A percentile compares a stretch with the other conserved stretches of the same genome.
phyloP scores from a whole-genome alignment of 31 red algal genomes.

The Bonnemaisonia californica region DNA sequence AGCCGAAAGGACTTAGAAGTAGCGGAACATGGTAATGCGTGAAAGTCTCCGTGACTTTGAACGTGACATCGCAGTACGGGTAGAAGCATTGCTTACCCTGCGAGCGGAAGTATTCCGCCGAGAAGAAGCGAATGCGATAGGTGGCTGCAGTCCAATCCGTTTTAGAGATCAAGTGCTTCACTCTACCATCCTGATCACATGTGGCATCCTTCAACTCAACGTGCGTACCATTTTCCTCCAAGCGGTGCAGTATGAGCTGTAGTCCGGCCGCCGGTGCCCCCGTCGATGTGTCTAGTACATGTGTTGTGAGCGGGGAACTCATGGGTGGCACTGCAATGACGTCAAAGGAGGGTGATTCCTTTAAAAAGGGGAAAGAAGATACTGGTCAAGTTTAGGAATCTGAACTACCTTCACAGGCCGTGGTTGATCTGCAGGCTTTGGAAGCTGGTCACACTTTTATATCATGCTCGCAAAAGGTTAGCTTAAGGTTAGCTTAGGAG shows the following conservation, averaged over 20 bases:
- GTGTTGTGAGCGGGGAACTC: conserved; percentile 64
- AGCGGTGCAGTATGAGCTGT: conserved; percentile 44
- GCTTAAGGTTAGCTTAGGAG: no score
- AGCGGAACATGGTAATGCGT: conserved; percentile 87
- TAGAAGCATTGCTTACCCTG: conserved; percentile 69
- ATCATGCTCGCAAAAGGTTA: no score
- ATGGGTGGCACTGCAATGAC: no score
- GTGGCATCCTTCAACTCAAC: conserved; percentile 14
- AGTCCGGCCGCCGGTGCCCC: conserved; percentile 76
- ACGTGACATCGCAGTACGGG: conserved; percentile 76
- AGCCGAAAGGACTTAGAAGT: conserved; percentile 78
- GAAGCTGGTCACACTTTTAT: no score
- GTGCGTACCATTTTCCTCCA: conserved; percentile 25
- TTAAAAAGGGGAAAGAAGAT: no score
- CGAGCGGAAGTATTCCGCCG: conserved; percentile 52
- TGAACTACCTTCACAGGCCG: no score
- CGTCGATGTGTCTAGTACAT: conserved; percentile 85
- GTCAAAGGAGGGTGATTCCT: no score
- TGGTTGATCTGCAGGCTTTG: no score
- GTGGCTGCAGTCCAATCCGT: conserved; percentile 45
- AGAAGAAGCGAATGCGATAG: conserved; percentile 72
- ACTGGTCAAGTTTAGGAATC: no score
- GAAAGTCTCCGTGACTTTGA: conserved; percentile 47
- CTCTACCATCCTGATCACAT: conserved; percentile 66
- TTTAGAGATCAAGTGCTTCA: conserved; percentile 42